Evolutionary conservation across 257 asterid species (phyloP).

Genomic region (Cynanchum wilfordii): DNA sequence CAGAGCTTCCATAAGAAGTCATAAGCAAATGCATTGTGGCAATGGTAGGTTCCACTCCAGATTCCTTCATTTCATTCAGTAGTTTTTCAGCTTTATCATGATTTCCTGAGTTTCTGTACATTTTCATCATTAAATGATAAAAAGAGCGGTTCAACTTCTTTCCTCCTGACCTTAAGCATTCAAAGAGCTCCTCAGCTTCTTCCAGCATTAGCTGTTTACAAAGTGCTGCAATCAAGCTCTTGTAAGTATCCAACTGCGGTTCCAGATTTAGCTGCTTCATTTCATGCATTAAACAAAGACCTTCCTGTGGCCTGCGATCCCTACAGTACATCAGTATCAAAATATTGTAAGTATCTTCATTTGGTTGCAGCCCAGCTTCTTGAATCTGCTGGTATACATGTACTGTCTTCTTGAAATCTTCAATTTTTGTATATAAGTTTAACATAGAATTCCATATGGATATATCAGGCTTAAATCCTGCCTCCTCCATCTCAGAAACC

Average conservation of each 20-base stretch:
- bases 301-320: conserved; percentile 85
- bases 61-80: conserved; percentile 72
- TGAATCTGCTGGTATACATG: conserved; percentile 61
- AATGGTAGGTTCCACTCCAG: conserved; percentile 70
- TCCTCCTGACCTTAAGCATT: conserved; percentile 53
- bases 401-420: conserved; percentile 79
- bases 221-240: conserved; percentile 84
- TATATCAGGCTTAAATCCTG: conserved; percentile 72
- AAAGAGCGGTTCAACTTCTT: conserved; percentile 65
- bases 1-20: conserved; percentile 95
- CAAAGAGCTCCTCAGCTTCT: conserved; percentile 83
- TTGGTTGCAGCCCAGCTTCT: conserved; percentile 69
- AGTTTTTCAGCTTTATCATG: conserved; percentile 73
- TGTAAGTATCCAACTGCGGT: conserved; percentile 69
- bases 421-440: conserved; percentile 55
- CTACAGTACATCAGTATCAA: conserved; percentile 87
- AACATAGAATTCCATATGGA: conserved; percentile 69
- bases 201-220: conserved; percentile 72
- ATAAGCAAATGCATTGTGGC: conserved; percentile 96
- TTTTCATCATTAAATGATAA: conserved; percentile 95
- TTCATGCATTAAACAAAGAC: conserved; percentile 52
- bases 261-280: conserved; percentile 52
- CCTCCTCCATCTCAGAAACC: conserved; percentile 83
- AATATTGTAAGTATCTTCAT: conserved; percentile 72
- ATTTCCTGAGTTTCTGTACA: conserved; percentile 70